Evolutionary conservation across 169 alveolate genomes (phyloP), one percentile per base, ranked within the genome.

Genomic region (Babesia bigemina): DNA sequence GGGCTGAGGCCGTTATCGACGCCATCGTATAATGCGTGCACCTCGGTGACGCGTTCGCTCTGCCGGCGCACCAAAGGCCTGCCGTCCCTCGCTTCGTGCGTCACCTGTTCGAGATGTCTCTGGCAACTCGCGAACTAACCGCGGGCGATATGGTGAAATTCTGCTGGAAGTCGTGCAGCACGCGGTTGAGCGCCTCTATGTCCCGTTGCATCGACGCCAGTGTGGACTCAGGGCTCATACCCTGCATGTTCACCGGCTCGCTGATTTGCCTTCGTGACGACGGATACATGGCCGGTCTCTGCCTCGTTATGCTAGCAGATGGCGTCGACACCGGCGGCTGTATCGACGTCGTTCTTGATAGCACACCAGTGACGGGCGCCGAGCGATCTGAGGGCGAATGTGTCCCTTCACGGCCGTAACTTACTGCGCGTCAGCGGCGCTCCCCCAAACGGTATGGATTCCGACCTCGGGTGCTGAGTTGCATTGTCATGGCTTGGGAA

Each of bases 141-240:
- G 66, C 29, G 21, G 65, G 76, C 1, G 76, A 8, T 50, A 67
- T 52, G 2, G 55, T 67, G 76, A 67, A 44, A 21, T 67, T 67
- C 19, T 67, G 58, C 26, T 52, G 76, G 66, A 67, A 67, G 21
- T 67, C 76, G 21, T 39, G 65, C n/a, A 67, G n/a, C 16, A 48
- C 76, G 16, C 65, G 28, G 65, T 67, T 67, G n/a, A 67, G 65
- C 24, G 76, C 66, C 28, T 67, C 76, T 33, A 67, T 49, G 21
- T 67, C 76, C 24, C 55, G 58, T 53, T 28, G 65, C 44, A 53
- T 44, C 44, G 65, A 26, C 29, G 65, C 44, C 60, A 55, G 50
- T 16, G n/a, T 26, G 7, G 47, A 4, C 39, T 39, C 45, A 11
- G 29, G 11, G n/a, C 29, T 16, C 16, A 13, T 12, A 7, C 39